Base-by-base conservation (phyloP, 2,329 filamentous ascomycete species). In the Aureobasidium zeae region DNA sequence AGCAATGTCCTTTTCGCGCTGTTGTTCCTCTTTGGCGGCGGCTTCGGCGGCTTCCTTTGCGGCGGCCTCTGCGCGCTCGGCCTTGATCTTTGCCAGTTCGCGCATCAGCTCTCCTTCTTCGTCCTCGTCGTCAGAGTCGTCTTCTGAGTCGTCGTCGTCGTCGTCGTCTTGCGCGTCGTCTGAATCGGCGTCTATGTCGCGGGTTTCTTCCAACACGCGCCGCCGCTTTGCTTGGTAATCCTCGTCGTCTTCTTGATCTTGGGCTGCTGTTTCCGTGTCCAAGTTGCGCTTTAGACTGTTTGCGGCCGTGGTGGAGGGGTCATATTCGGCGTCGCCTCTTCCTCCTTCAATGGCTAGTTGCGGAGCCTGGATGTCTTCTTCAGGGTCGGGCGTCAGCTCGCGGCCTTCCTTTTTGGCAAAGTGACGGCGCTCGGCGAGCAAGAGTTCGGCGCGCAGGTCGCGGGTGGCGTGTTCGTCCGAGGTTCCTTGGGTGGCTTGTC, bases 61-160 rank as follows among this genome's bases (percentile, higher is more conserved):
- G 46, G 83, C 80, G 60, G 85, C 82, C 59, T 84, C 86, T 2
- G 83, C 82, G 42, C 86, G 72, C 63, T 94, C 87, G 49, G 79
- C 79, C 61, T 93, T 86, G 61, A 98, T 94, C 62, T 94, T 91
- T 58, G 94, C 89, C 33, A 98, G 67, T 62, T 98, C 91, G 31
- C 89, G 77, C 74, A 94, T 85, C 51, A 98, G 69, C 60, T 93
- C 86, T 0, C 86, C 88, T 4, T 86, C 83, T 55, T 89, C 85
- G 53, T 94, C 70, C 50, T 72, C 86, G 52, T 87, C 83, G 42
- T 84, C 77, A 35, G 82, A 76, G 35, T 86, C 83, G 53, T 86
- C 83, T 51, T 91, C 65, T 47, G 66, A 83, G 52, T 86, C 81
- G 44, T 81, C 41, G 11, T 49, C 53, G 58, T 66, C 53, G 44